These are phyloP conservation scores for Dichotomopilus funicola DNA, from an alignment of 2,329 filamentous ascomycete genomes.

Conservation along the genomic window DNA sequence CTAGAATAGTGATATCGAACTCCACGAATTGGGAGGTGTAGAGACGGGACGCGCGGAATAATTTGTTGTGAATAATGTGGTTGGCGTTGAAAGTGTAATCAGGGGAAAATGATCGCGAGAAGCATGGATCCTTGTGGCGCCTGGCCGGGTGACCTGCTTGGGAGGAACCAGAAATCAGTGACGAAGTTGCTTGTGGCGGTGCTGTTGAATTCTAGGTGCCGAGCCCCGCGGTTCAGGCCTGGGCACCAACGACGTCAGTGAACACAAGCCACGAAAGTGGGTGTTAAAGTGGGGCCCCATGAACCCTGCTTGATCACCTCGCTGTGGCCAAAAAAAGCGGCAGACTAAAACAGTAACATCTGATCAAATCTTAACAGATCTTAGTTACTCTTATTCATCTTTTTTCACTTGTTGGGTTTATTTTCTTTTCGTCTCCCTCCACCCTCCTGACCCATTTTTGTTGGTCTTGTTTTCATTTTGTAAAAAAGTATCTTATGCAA, in stretches of 20 bases:
- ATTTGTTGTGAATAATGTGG: slow-evolving; percentile 1
- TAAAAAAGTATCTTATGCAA: no score
- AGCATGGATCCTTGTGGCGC: slow-evolving; percentile 6
- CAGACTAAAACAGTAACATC: no score
- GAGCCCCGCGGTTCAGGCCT: slow-evolving; percentile 5
- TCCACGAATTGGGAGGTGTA: not conserved
- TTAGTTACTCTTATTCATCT: no score
- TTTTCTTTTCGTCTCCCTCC: no score
- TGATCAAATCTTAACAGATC: no score
- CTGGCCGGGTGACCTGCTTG: not conserved
- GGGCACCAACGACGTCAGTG: slow-evolving; percentile 23
- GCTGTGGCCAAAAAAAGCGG: no score
- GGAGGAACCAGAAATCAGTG: slow-evolving; percentile 11
- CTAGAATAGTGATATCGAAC: not conserved
- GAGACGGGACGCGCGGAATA: not conserved
- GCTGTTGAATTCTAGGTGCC: slow-evolving; percentile 4
- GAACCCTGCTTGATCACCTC: no score
- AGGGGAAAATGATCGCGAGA: not conserved
- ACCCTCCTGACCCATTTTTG: no score
- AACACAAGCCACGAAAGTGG: slow-evolving; percentile 3
- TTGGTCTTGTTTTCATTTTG: no score
- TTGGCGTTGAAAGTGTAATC: not conserved
- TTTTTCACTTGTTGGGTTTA: no score
- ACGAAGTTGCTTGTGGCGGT: slow-evolving; percentile 26
- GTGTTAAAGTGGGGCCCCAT: not conserved